Conservation (phyloP, 2,329 filamentous ascomycete genomes). For the Scortechinia acanthostroma region DNA sequence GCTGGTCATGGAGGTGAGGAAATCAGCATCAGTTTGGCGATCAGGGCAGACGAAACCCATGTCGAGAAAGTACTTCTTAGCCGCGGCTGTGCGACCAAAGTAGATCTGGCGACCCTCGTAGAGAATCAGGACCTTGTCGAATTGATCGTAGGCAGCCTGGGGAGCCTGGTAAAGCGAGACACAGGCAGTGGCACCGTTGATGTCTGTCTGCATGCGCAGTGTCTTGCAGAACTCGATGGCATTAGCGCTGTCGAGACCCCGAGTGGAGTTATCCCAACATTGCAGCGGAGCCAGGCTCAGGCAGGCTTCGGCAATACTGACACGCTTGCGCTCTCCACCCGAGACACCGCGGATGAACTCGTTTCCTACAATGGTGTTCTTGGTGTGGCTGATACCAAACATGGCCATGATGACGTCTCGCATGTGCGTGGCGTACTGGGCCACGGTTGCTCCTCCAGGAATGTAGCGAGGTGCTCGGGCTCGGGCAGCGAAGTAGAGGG, state of each 20-base stretch:
- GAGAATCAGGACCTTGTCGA: neutral
- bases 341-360: constrained; percentile 44
- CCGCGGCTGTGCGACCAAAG: constrained; percentile 25
- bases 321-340: constrained; percentile 40
- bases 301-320: constrained; percentile 22
- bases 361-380: constrained; percentile 43
- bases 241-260: constrained; percentile 42
- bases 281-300: constrained; percentile 15
- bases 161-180: constrained; percentile 43
- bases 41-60: constrained; percentile 31
- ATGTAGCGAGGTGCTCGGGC: constrained; percentile 37
- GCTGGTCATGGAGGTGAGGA: constrained; percentile 32
- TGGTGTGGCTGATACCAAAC: constrained; percentile 44
- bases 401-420: constrained; percentile 44
- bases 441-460: constrained; percentile 31
- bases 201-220: constrained; percentile 36
- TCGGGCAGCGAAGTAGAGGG: constrained; percentile 51
- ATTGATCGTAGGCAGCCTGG: constrained; percentile 19
- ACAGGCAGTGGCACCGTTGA: constrained; percentile 34
- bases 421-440: constrained; percentile 34
- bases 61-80: constrained; percentile 31
- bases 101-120: constrained; percentile 3
- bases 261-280: constrained; percentile 36
- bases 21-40: constrained; percentile 34
- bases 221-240: constrained; percentile 45